Base-by-base conservation (phyloP, 2,329 filamentous ascomycete species). In the Arthrobotrys megalospora region DNA sequence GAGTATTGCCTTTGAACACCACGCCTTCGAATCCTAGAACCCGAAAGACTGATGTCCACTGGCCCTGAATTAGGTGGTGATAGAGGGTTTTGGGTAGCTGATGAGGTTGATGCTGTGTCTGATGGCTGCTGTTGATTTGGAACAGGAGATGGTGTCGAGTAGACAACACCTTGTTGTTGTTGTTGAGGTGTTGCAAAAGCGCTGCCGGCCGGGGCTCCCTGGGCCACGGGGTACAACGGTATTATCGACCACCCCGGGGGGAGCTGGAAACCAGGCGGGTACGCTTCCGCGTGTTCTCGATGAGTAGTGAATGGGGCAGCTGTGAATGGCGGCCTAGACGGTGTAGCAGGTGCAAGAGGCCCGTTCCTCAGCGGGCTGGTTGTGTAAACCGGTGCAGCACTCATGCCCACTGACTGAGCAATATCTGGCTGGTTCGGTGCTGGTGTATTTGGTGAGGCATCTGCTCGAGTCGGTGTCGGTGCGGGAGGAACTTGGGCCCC, bases 1-100 rank as follows among this genome's bases (percentile, higher is more conserved):
- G 75, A 78, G 41, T 78, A 78, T 48, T 78, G 75, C 19, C 75
- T 50, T 36, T 78, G 75, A 12, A 78, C 63, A 55, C 75, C 75
- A 14, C 75, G 67, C 58, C 75, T 78, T 58, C 75, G 60, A 36
- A 78, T 78, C 50, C 75, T 36, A 14, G 75, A 72, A 50, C 45
- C 65, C 45, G 75, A 78, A 43, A 78, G 75, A 52, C 67, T 78
- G 75, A 78, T 72, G n/a, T 72, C 53, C 6, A 41, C 11, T 21
- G 58, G 41, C 19, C 11, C 16, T 24, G 43, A n/a, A 38, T 16
- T 1, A 21, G 53, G 16, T 34, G 58, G 41, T 28, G 66, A 14
- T 24, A 34, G 32, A 36, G 38, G 28, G 38, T 55, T 36, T 32
- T 48, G 36, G 47, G 45, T 34, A 45, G 63, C 16, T 32, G 53